These are phyloP conservation scores for Hypomyces rosellus DNA, from an alignment of 2,329 filamentous ascomycete species.

Conservation along the genomic window DNA sequence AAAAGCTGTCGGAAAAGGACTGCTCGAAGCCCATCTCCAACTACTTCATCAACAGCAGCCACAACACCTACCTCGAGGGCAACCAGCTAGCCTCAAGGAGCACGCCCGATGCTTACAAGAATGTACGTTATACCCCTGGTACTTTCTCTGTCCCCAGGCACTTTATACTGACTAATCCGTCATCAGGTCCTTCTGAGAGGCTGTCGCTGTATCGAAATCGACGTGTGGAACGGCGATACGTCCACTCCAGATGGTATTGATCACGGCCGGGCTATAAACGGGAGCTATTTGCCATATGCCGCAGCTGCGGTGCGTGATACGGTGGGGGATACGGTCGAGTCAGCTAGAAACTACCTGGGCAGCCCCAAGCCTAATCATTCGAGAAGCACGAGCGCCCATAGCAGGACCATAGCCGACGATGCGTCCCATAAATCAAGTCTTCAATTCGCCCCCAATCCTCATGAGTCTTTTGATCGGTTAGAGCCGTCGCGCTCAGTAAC, in stretches of 20 bases:
- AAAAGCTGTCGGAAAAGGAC: constrained; percentile 47
- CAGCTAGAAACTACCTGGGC: constrained; percentile 21
- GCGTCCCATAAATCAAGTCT: constrained; percentile 26
- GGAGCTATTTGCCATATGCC: constrained; percentile 39
- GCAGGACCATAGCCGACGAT: constrained; percentile 23
- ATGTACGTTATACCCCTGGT: constrained; percentile 43
- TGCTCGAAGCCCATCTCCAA: constrained; percentile 67
- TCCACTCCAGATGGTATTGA: constrained; percentile 30
- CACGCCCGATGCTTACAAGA: constrained; percentile 70
- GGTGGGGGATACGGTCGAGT: constrained; percentile 26
- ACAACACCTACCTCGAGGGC: constrained; percentile 87
- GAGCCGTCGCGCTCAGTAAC: constrained; percentile 23
- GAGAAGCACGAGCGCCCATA: constrained; percentile 35
- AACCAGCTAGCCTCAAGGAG: constrained; percentile 77
- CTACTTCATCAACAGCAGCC: constrained; percentile 91
- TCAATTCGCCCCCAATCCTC: constrained; percentile 20
- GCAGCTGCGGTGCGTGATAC: constrained; percentile 35
- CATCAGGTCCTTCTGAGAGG: constrained; percentile 62
- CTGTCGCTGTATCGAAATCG: constrained; percentile 89
- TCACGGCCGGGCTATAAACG: constrained; percentile 43
- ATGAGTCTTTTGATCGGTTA: constrained; percentile 29
- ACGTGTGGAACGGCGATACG: constrained; percentile 77
- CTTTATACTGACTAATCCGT: background rate
- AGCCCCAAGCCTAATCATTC: constrained; percentile 27
- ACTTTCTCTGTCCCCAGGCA: background rate